Evolutionary conservation across 768 basidiomycete species (phyloP), one percentile per base, ranked within the genome.

Genomic region (Leccinum subtestaceum): DNA sequence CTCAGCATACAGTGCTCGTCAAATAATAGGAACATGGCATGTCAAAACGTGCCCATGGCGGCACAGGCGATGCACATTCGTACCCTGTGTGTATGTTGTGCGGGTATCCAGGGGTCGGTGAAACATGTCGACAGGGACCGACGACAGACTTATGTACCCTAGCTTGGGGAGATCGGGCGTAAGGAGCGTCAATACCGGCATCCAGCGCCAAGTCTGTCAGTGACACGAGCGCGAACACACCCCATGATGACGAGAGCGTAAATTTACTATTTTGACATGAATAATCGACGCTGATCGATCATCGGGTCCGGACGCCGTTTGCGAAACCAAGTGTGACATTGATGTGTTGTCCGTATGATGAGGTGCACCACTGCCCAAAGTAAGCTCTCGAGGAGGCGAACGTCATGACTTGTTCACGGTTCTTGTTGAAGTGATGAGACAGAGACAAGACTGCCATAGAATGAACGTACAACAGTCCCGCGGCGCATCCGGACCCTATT

Each of bases 291-390:
- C 13, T 15, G 34, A 36, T 36, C 36, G 13, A 36, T 36, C 32
- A 32, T 32, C 32, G 32, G 32, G 32, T 32, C 32, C 80, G 74
- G n/a, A 78, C 77, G 21, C 76, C 75, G 32, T 72, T 76, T 12
- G 70, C 74, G 47, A 84, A 79, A 3, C 86, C 84, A 13, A 79
- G 73, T 5, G 61, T 63, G 3, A 78, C 77, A 56, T 77, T 79
- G 59, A 53, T 61, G 4, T 72, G 45, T 78, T 75, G 65, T 88
- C 88, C 23, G 73, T 76, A 87, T 80, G 63, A 87, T 84, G 3
- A 84, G 83, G 57, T 85, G 84, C 8, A 88, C 64, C 23, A 82
- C 76, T 11, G 83, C 85, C 2, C 86, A 13, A 85, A 66, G 15
- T 80, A 83, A 19, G 84, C 79, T 23, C 80, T 80, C 82, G 29